Conservation (phyloP, 805 yeast species). For the Henningerozyma blattae region DNA sequence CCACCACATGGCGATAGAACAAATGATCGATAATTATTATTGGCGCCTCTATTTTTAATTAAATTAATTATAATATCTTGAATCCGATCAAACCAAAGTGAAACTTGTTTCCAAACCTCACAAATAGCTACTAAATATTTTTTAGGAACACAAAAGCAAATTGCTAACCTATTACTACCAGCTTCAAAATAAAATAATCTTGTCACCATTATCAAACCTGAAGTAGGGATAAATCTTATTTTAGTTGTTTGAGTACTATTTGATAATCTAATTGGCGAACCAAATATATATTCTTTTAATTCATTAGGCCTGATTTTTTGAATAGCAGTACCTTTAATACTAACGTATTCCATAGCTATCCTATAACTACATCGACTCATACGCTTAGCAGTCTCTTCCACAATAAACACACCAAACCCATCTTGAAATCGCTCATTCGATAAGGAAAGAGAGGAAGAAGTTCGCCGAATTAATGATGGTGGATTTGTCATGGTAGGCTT, state of each 20-base stretch:
- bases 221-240: constrained; percentile 17
- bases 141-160: constrained; percentile 23
- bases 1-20: neutral
- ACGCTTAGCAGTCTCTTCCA: constrained; percentile 28
- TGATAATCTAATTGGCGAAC: constrained; percentile 26
- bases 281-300: constrained; percentile 29
- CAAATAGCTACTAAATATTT: constrained; percentile 19
- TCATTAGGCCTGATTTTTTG: constrained; percentile 22
- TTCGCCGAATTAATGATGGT: neutral
- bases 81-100: constrained; percentile 19
- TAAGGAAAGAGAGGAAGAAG: neutral
- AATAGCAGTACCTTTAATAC: constrained; percentile 12
- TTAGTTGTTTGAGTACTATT: constrained; percentile 20
- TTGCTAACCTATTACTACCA: constrained; percentile 20
- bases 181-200: constrained; percentile 20
- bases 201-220: constrained; percentile 23
- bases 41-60: neutral
- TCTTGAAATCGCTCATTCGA: neutral
- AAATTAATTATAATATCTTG: constrained; percentile 13
- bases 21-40: neutral
- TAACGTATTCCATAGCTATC: constrained; percentile 23
- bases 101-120: constrained; percentile 24
- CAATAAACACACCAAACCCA: constrained; percentile 23
- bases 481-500: neutral
- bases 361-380: constrained; percentile 26